Evolutionary conservation across 371 early-diverging fungal species (phyloP).

Genomic region (Mucor plumbeus): DNA sequence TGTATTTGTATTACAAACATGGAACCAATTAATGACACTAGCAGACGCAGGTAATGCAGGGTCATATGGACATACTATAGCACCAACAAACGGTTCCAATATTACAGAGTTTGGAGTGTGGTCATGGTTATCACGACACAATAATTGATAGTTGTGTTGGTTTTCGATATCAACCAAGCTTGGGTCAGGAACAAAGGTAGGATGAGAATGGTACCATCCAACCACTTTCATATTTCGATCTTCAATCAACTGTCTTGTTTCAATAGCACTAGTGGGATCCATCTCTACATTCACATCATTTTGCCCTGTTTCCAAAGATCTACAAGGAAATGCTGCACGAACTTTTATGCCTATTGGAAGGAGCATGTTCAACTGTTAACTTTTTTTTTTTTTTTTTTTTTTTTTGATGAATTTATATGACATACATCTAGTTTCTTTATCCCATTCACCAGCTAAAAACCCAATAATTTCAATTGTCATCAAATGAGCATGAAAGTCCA

Average conservation of each 20-base stretch:
- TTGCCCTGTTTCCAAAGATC: constrained; percentile 70
- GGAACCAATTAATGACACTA: constrained; percentile 87
- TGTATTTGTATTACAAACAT: constrained; percentile 54
- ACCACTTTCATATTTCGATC: constrained; percentile 77
- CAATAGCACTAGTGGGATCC: constrained; percentile 83
- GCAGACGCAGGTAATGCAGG: constrained; percentile 68
- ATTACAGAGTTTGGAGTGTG: not conserved
- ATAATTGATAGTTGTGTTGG: constrained; percentile 80
- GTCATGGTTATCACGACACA: constrained; percentile 59
- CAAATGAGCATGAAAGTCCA: too few species aligned
- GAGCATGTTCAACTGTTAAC: too few species aligned
- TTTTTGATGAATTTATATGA: too few species aligned
- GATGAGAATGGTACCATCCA: constrained; percentile 92
- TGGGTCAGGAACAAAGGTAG: constrained; percentile 78
- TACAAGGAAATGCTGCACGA: constrained; percentile 67
- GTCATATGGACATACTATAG: constrained; percentile 75
- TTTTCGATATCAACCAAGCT: constrained; percentile 82
- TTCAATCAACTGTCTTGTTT: constrained; percentile 75
- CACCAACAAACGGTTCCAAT: constrained; percentile 88
- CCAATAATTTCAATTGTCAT: too few species aligned
- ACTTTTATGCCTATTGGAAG: too few species aligned
- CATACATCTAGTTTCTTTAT: too few species aligned
- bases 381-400: too few species aligned
- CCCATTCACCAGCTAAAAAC: too few species aligned
- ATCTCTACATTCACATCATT: constrained; percentile 89